A percentile compares a stretch with the other conserved stretches of the same genome.
Evolutionary conservation across 108 stramenopile species (phyloP).

Genomic region (Conticribra weissflogii): DNA sequence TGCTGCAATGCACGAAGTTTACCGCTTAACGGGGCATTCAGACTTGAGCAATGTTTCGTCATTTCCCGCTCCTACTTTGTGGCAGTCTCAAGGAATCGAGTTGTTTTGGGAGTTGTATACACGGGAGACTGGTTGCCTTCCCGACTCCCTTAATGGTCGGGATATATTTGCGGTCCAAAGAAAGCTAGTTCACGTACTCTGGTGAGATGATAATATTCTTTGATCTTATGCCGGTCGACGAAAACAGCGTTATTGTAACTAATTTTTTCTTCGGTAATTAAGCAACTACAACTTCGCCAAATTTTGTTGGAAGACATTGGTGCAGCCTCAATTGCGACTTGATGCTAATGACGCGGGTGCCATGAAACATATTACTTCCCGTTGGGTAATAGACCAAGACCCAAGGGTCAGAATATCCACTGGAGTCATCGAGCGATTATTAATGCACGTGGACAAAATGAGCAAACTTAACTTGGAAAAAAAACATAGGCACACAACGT

Average conservation of each 20-base stretch:
- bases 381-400: conserved; percentile 33
- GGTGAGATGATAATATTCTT: no score
- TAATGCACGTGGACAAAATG: conserved; percentile 5
- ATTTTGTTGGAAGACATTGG: conserved; percentile 40
- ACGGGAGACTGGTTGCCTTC: conserved; percentile 29
- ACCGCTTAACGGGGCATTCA: conserved; percentile 27
- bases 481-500: background rate
- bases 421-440: conserved; percentile 7
- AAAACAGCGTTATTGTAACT: background rate
- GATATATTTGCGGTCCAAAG: conserved; percentile 19
- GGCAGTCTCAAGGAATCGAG: conserved; percentile 34
- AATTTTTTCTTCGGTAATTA: background rate
- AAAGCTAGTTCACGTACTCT: conserved; percentile 10
- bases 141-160: conserved; percentile 22
- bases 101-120: conserved; percentile 39
- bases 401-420: background rate
- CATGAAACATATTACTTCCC: background rate
- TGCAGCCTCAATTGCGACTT: conserved; percentile 13
- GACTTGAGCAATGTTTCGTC: conserved; percentile 3
- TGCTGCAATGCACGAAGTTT: conserved; percentile 32
- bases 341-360: background rate
- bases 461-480: conserved; percentile 1
- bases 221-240: no score
- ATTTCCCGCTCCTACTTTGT: conserved; percentile 39
- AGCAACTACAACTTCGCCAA: conserved; percentile 45